Evolutionary conservation across 1,139 yeast species (phyloP).

Genomic region (Hanseniaspora sp.): DNA sequence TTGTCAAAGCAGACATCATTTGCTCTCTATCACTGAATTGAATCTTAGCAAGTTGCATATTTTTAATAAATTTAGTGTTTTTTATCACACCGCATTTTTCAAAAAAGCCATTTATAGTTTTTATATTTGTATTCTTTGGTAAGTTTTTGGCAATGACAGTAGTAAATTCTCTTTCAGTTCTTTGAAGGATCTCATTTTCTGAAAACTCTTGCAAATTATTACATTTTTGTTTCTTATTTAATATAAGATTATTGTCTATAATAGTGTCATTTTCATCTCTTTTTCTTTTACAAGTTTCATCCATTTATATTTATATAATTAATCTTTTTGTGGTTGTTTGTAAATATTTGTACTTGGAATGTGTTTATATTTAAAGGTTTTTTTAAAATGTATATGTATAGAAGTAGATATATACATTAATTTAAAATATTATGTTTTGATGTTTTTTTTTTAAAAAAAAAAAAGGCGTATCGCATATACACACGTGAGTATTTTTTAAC

Average conservation of each 20-base stretch:
- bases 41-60: slow-evolving; percentile 35
- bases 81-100: slow-evolving; percentile 50
- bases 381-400: no score
- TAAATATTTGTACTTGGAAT: no score
- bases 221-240: not conserved
- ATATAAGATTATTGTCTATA: not conserved
- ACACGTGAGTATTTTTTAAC: no score
- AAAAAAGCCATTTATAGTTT: slow-evolving; percentile 37
- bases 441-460: no score
- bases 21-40: slow-evolving; percentile 47
- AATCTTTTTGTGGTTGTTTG: no score
- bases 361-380: no score
- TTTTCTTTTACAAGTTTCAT: not conserved
- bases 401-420: no score
- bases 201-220: not conserved
- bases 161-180: slow-evolving; percentile 22
- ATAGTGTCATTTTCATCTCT: not conserved
- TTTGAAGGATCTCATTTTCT: not conserved
- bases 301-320: not conserved
- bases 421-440: no score
- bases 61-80: slow-evolving; percentile 29
- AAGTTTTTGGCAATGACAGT: slow-evolving; percentile 26
- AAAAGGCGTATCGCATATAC: no score
- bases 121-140: slow-evolving; percentile 28
- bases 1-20: slow-evolving; percentile 51